Base-by-base conservation (phyloP, 495 filamentous ascomycete genomes). In the Alectoria sarmentosa region DNA sequence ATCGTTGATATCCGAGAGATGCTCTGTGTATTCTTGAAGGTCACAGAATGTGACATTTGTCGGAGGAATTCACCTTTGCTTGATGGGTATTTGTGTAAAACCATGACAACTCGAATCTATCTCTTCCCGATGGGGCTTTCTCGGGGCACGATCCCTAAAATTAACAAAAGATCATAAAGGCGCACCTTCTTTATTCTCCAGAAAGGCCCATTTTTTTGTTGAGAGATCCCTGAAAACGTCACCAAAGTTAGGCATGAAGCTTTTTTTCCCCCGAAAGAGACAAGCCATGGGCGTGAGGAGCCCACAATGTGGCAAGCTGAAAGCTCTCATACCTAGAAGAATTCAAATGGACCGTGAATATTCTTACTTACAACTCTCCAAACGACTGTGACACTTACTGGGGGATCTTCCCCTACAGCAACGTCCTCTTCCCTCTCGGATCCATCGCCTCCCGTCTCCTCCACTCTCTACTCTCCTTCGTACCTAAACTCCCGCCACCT, bases 401-500 rank as follows among this genome's bases (percentile, higher is more conserved):
- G 1, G 46, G 26, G 49, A 54, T 30, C 14, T 19, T 32, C 14
- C 26, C 28, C 30, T 38, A 52, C 36, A 60, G 54, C 3, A 57
- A 83, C 67, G 68, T 81, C 75, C 81, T 88, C 72, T 87, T 81
- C 69, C 88, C 80, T 72, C 90, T 85, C 70, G 91, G 91, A 84
- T 94, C 90, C 64, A 82, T 76, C 30, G 94, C 94, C 73, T 97
- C 93, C 65, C 85, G 81, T 74, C 83, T 84, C 73, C 90, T 84
- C 82, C 88, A 93, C 69, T 93, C 90, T 66, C 94, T 83, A 68
- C 90, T 79, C 81, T 96, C 92, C 78, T 88, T 92, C 3, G 92
- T 96, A 14, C 92, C 90, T 78, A 96, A 67, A 71, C 90, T 91
- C 2, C 94, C 94, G 58, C 92, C 74, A 0, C 94, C 94, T 0